Percentiles rank a stretch among this genome's conserved stretches.
phyloP scores from a whole-genome alignment of 305 asterid genomes.

The Fraxinus latifolia region DNA sequence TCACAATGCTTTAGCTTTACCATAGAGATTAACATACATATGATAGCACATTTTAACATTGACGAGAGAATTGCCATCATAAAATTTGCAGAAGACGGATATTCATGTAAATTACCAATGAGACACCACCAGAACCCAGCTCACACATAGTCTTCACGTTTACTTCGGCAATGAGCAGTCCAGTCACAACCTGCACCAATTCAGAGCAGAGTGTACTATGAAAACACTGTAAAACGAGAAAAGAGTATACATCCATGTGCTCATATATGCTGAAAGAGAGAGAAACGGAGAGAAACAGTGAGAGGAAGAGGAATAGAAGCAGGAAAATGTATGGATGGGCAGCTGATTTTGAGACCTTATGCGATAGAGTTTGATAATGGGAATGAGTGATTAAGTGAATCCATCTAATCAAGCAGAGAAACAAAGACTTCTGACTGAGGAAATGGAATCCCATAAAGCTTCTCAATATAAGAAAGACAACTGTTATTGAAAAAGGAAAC shows the following conservation, averaged over 20 bases:
- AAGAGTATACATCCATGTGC: not conserved
- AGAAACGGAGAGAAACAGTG: not conserved
- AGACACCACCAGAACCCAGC: conserved; percentile 94
- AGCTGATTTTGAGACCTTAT: conserved; percentile 3
- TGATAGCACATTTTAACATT: not conserved
- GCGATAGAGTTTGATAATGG: not conserved
- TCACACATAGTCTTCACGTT: conserved; percentile 94
- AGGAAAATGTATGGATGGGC: conserved; percentile 2
- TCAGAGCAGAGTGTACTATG: conserved; percentile 17
- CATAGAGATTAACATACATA: not conserved
- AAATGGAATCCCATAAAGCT: conserved; percentile 17
- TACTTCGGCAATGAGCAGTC: conserved; percentile 93
- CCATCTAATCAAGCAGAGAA: conserved; percentile 4
- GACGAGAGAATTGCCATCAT: conserved; percentile 1
- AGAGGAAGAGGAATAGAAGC: not conserved
- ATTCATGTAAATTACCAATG: conserved; percentile 54
- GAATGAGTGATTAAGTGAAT: not conserved
- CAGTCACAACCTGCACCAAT: conserved; percentile 66
- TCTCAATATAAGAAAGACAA: conserved; percentile 4
- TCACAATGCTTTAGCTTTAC: not conserved
- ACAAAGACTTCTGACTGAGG: conserved; percentile 1
- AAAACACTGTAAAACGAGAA: conserved; percentile 8
- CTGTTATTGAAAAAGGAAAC: not conserved
- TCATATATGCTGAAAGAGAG: not conserved
- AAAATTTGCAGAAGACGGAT: conserved; percentile 5